Evolutionary conservation across 805 yeast species (phyloP), one percentile per base, ranked within the genome.

Genomic region (Sporopachydermia quercuum): DNA sequence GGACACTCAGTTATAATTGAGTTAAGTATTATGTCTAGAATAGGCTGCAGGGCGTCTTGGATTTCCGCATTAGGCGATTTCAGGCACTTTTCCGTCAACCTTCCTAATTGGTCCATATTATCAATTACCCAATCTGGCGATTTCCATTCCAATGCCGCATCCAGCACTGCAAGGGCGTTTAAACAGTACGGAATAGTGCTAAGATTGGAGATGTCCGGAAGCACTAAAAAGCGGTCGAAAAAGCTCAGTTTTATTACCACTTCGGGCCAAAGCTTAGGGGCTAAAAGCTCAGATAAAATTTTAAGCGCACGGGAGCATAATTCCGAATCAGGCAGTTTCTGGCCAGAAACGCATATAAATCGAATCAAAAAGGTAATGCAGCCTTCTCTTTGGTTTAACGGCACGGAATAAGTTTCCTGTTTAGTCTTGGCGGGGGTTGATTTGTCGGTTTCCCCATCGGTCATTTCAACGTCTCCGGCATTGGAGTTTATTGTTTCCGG

Each of bases 121-220:
- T 74, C 70, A 35, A 80, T 60, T 40, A 91, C 78, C 96, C 96
- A 91, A 11, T 66, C 73, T 0, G 80, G 58, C 2, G 75, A 56
- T 57, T 82, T 82, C 70, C 85, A 82, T 46, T 78, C 82, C 40
- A 91, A 62, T 1, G 86, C 85, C 36, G 86, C 82, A 6, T 79
- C 77, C 36, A 91, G 65, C 0, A 91, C 96, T 54, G 85, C 95
- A 38, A 93, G 60, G 0, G 98, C 94, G 58, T 91, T 93, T 50
- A 87, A 63, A 48, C 94, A 82, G 48, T 81, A 79, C 2, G 86
- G 84, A 16, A 85, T 55, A 34, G 81, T 68, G 16, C 52, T 53
- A 2, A 55, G 49, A 44, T 77, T 77, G 27, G 75, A 69, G 11
- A 85, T 70, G 46, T 89, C 96, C 41, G 83, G 76, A 19, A 83